phyloP scores from a whole-genome alignment of 192 early-diverging fungal genomes.

The Lunasporangiospora selenospora region DNA sequence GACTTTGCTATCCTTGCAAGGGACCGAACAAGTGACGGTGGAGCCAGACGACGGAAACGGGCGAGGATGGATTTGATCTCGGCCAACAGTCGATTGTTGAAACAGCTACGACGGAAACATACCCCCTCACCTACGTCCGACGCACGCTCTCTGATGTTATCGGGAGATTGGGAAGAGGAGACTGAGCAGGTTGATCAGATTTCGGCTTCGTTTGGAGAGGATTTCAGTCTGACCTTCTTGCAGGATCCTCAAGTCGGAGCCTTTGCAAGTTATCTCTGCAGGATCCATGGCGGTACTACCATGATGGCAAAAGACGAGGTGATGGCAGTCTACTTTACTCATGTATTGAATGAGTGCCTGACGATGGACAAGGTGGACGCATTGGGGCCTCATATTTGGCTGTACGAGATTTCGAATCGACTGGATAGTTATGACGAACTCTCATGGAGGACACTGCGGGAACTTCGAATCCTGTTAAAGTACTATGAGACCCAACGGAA shows the following conservation, averaged over 20 bases:
- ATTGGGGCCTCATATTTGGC: conserved; percentile 51
- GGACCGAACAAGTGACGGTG: conserved; percentile 2
- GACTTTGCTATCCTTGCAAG: too few relatives aligned
- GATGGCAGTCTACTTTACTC: conserved; percentile 50
- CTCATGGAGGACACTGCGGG: conserved; percentile 25
- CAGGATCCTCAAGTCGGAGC: conserved; percentile 49
- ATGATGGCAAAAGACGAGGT: conserved; percentile 25
- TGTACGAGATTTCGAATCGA: conserved; percentile 42
- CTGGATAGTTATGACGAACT: conserved; percentile 19
- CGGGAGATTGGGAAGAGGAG: too few relatives aligned
- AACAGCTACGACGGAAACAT: too few relatives aligned
- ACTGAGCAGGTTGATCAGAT: conserved; percentile 6
- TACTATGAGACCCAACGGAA: conserved; percentile 27
- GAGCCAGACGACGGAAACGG: conserved; percentile 3
- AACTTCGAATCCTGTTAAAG: conserved; percentile 21
- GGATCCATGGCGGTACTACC: background rate
- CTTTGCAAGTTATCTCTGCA: conserved; percentile 48
- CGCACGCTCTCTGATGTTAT: too few relatives aligned
- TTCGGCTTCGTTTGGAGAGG: conserved; percentile 24
- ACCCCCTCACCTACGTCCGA: too few relatives aligned
- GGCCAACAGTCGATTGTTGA: too few relatives aligned
- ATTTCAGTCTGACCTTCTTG: conserved; percentile 23
- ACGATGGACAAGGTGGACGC: conserved; percentile 57
- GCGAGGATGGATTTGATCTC: background rate
- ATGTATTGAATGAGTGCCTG: conserved; percentile 59